Evolutionary conservation across 1,139 yeast species (phyloP), one percentile per base, ranked within the genome.

Genomic region (Zygosaccharomyces sapae): DNA sequence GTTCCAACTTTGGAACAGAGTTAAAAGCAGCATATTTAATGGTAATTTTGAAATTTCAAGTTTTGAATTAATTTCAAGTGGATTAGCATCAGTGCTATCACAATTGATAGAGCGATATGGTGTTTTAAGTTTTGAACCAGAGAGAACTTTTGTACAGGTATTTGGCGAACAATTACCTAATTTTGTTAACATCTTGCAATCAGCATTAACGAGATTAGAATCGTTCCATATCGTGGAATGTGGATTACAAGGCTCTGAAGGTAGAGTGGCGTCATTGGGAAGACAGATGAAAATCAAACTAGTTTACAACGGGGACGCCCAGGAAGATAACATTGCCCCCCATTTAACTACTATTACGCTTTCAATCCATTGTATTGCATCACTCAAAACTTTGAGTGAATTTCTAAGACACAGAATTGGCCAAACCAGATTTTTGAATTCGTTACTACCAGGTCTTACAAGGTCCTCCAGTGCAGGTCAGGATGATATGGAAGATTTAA

Each of bases 321-420:
- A 57, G 8, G 63, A 55, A 4, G 68, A 62, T 2, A 60, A 60
- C 19, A 48, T 68, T 1, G 71, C 75, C 1, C 58, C 65, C 1
- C 62, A 59, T 5, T 58, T 72, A 55, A 70, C 70, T 33, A 70
- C 71, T 33, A 61, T 83, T 59, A 68, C 80, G 30, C 69, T 89
- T 18, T 76, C 90, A 13, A 86, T 86, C n/a, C 96, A 89, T 63
- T 95, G 95, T 0, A 83, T 89, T 57, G 95, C 96, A 0, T 85
- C 96, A 0, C 83, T 88, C 61, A 78, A 76, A 50, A 79, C 90
- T 1, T 74, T 90, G 35, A 83, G 80, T 44, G 76, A 80, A 1
- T 88, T 86, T 58, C 67, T 83, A 52, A 77, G 68, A 40, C 69
- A 68, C 43, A 63, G 77, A 41, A 53, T 67, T 3, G 63, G 63